Evolutionary conservation across 495 filamentous ascomycete genomes (phyloP).

Genomic region (Amphirosellinia nigrospora): DNA sequence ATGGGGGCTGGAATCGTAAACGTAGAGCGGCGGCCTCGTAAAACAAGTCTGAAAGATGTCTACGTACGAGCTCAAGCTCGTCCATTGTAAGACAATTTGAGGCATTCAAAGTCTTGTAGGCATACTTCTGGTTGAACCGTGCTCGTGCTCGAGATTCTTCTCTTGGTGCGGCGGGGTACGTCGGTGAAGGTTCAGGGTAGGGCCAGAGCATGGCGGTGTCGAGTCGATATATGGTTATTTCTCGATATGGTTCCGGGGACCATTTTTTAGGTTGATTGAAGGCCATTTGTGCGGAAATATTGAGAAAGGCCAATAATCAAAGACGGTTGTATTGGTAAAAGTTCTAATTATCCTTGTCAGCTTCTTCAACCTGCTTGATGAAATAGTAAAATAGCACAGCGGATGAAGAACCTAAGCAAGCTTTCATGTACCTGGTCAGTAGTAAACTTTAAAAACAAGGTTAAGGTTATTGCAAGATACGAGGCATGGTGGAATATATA

Average conservation of each 20-base stretch:
- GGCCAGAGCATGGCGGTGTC: slow-evolving; percentile 19
- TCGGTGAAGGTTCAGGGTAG: slow-evolving; percentile 24
- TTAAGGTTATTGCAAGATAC: slow-evolving; percentile 20
- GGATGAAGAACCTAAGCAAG: slow-evolving; percentile 18
- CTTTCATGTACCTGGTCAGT: slow-evolving; percentile 14
- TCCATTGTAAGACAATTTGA: slow-evolving; percentile 29
- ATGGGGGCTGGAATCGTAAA: slow-evolving; percentile 24
- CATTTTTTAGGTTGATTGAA: slow-evolving; percentile 23
- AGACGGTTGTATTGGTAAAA: slow-evolving; percentile 18
- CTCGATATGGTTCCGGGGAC: slow-evolving; percentile 25
- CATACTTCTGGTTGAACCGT: slow-evolving; percentile 33
- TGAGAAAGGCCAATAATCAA: slow-evolving; percentile 18
- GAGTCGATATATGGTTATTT: slow-evolving; percentile 20
- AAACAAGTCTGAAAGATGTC: slow-evolving; percentile 33
- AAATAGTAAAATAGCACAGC: slow-evolving; percentile 24
- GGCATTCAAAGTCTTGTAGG: slow-evolving; percentile 22
- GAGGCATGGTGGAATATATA: slow-evolving; percentile 4
- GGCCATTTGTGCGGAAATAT: slow-evolving; percentile 21
- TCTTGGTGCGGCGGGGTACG: slow-evolving; percentile 25
- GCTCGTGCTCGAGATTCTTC: slow-evolving; percentile 11
- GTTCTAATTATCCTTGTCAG: slow-evolving; percentile 18
- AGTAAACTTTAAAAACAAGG: slow-evolving; percentile 21
- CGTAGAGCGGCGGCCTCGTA: slow-evolving; percentile 21
- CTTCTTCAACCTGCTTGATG: slow-evolving; percentile 20
- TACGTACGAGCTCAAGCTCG: slow-evolving; percentile 30